Base-by-base conservation (phyloP, 306 rosid genomes). In the Vigna nakashimae region DNA sequence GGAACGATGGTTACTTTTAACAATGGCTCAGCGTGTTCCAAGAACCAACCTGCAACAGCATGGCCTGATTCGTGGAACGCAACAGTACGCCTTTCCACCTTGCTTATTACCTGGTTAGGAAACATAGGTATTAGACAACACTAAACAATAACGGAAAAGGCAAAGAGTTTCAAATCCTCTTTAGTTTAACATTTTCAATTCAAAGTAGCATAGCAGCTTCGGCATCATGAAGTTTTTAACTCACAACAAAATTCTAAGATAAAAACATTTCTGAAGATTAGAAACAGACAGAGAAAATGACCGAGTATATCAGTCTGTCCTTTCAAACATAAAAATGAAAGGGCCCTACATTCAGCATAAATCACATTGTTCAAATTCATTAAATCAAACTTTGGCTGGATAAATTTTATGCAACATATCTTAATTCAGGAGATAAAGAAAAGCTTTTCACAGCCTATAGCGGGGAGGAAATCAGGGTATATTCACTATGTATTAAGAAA, bases 61-160 rank as follows among this genome's bases (percentile, higher is more conserved):
- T 95, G 98, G 62, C 98, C 98, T 15, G 98, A 85, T 83, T 95
- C 98, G 80, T 95, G 98, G 78, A 89, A 95, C 22, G 98, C 98
- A 70, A 95, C 98, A 51, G 98, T 95, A 1, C 97, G 89, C 73
- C 98, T 89, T 82, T 95, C 98, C 69, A 75, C 78, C 89, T 92
- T 92, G 90, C 97, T 92, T 79, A 92, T 92, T 32, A 95, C 98
- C 98, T 95, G 91, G 75, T 73, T 65, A 36, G 40, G 73, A 79
- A 78, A 69, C 34, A 65, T 4, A 38, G 58, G 45, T 30, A 68
- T 69, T 28, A 74, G 73, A 69, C 52, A 56, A 75, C 55, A 68
- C 52, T 55, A 52, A 26, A 73, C 46, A 63, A 48, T 64, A 66
- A 60, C 2, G 52, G 52, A 49, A 26, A 52, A 63, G 26, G 40